phyloP scores from a whole-genome alignment of 441 rosid genomes.

The Melastoma candidum region DNA sequence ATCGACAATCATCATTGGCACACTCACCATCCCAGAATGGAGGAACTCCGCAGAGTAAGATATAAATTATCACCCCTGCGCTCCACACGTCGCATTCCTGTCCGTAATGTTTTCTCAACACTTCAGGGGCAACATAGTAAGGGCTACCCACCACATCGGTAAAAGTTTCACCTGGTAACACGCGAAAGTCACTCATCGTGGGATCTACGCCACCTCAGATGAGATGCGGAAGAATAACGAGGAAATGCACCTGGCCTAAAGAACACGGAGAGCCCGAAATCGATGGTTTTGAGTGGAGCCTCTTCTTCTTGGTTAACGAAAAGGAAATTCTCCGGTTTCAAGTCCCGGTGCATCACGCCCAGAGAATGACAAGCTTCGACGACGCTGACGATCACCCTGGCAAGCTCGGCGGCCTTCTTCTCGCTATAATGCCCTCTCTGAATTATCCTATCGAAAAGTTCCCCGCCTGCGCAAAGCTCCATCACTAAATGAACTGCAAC shows the following conservation, averaged over 20 bases:
- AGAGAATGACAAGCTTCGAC: constrained; percentile 89
- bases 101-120: constrained; percentile 72
- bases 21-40: constrained; percentile 97
- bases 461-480: constrained; percentile 97
- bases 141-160: constrained; percentile 94
- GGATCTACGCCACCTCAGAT: no score
- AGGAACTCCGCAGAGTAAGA: constrained; percentile 83
- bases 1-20: neutral
- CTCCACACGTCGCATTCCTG: constrained; percentile 96
- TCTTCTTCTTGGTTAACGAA: constrained; percentile 67
- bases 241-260: constrained; percentile 61
- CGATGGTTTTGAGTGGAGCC: constrained; percentile 68
- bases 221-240: no score
- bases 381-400: constrained; percentile 70
- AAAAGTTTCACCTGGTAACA: constrained; percentile 62
- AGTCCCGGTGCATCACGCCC: constrained; percentile 93
- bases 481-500: constrained; percentile 81
- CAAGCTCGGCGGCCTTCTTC: constrained; percentile 80
- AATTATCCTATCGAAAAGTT: constrained; percentile 86
- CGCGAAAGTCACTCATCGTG: no score
- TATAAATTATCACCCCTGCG: constrained; percentile 91
- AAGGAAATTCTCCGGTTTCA: constrained; percentile 96
- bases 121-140: constrained; percentile 97
- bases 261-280: constrained; percentile 91
- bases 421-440: constrained; percentile 85